Evolutionary conservation across 202 grass and related monocot species (phyloP).

Genomic region (Carex arenaria): DNA sequence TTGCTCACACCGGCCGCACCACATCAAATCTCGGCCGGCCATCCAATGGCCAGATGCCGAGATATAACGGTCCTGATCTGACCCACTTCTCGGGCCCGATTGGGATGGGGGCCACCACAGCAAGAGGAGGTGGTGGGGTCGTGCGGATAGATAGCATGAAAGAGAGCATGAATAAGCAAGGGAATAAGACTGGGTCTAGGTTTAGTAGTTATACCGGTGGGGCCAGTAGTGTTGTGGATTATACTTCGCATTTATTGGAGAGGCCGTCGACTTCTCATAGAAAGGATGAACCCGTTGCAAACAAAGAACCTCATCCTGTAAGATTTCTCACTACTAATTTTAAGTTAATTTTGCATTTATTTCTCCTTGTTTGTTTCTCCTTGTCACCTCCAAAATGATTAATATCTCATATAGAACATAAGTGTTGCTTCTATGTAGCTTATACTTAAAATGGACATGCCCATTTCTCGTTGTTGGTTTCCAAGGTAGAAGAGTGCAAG

Average conservation of each 20-base stretch:
- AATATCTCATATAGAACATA: no score
- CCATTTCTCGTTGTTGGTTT: no score
- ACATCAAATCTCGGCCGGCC: conserved; percentile 58
- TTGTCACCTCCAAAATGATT: no score
- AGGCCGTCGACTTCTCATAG: conserved; percentile 84
- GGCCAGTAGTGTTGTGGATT: conserved; percentile 55
- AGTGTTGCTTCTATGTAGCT: no score
- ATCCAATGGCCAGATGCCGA: conserved; percentile 42
- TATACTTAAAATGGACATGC: no score
- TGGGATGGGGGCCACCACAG: conserved; percentile 21
- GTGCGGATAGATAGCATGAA: conserved; percentile 60
- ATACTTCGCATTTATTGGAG: conserved; percentile 69
- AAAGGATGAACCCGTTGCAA: conserved; percentile 59
- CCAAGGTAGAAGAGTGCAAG: no score
- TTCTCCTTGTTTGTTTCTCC: no score
- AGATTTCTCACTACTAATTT: conserved; percentile 21
- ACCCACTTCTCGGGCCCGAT: conserved; percentile 43
- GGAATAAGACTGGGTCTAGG: conserved; percentile 55
- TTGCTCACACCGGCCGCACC: conserved; percentile 67
- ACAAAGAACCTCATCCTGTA: conserved; percentile 68
- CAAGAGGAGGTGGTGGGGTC: conserved; percentile 40
- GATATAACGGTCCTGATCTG: conserved; percentile 54
- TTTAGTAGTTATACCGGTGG: conserved; percentile 50
- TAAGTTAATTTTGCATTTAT: no score
- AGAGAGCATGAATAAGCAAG: conserved; percentile 49